These are phyloP conservation scores for Penicillium paxilli DNA, from an alignment of 495 filamentous ascomycete species.

Conservation along the genomic window DNA sequence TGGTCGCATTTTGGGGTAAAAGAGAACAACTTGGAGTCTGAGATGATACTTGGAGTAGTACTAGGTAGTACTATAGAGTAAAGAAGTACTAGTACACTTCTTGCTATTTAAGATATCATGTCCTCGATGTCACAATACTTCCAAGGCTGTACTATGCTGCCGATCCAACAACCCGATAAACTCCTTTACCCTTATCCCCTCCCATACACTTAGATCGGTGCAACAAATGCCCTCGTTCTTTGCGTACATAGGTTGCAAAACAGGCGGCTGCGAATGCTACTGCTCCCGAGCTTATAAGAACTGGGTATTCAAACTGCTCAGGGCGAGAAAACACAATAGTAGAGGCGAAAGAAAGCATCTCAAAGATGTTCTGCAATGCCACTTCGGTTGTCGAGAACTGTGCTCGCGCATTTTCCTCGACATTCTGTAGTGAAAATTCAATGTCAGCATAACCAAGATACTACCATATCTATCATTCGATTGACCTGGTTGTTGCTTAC, in stretches of 20 bases:
- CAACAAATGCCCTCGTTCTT: slow-evolving; percentile 62
- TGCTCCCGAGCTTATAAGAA: slow-evolving; percentile 54
- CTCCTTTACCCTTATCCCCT: slow-evolving; percentile 19
- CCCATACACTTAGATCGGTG: slow-evolving; percentile 44
- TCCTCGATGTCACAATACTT: too few species aligned
- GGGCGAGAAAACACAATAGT: slow-evolving; percentile 62
- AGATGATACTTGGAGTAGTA: too few species aligned
- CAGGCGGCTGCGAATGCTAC: slow-evolving; percentile 47
- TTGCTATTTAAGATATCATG: too few species aligned
- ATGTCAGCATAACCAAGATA: not conserved
- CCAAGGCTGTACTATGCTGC: not conserved
- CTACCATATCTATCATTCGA: too few species aligned
- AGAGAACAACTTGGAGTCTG: too few species aligned
- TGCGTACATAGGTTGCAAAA: slow-evolving; percentile 58
- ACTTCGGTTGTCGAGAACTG: slow-evolving; percentile 63
- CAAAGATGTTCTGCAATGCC: slow-evolving; percentile 64
- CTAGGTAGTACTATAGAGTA: too few species aligned
- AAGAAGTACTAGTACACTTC: too few species aligned
- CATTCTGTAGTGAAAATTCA: slow-evolving; percentile 39
- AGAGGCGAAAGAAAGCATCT: slow-evolving; percentile 59
- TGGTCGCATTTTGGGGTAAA: not conserved
- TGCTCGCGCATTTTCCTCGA: slow-evolving; percentile 50
- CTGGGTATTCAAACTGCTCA: slow-evolving; percentile 60
- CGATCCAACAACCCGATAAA: slow-evolving; percentile 4
- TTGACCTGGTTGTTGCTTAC: slow-evolving; percentile 33